Conservation (phyloP, 306 rosid genomes). For the Abrus precatorius region DNA sequence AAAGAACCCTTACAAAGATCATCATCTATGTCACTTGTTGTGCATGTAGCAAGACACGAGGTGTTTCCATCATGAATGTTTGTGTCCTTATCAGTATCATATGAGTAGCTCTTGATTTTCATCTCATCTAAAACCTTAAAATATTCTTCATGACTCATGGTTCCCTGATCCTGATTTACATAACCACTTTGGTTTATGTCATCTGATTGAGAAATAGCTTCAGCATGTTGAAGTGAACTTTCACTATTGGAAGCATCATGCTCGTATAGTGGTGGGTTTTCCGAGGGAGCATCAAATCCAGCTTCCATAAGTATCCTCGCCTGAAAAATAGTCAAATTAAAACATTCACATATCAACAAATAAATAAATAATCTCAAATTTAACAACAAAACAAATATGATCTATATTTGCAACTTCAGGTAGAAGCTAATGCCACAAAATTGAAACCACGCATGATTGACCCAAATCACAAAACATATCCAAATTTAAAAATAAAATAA, state of each 20-base stretch:
- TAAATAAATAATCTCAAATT: neutral
- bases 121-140: conserved; percentile 77
- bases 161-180: conserved; percentile 56
- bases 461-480: conserved; percentile 25
- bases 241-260: conserved; percentile 49
- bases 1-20: conserved; percentile 71
- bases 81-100: conserved; percentile 70
- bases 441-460: conserved; percentile 6
- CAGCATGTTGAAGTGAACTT: conserved; percentile 49
- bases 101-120: conserved; percentile 59
- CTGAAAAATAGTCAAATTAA: conserved; percentile 54
- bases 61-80: conserved; percentile 67
- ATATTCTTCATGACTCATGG: conserved; percentile 71
- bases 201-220: conserved; percentile 47
- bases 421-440: conserved; percentile 22
- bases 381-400: neutral
- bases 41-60: conserved; percentile 92
- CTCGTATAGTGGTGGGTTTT: conserved; percentile 53
- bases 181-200: conserved; percentile 46
- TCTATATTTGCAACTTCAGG: neutral
- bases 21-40: conserved; percentile 76
- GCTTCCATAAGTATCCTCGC: conserved; percentile 83
- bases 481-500: neutral
- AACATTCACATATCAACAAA: conserved; percentile 17
- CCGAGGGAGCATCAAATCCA: conserved; percentile 55